These are phyloP conservation scores for Aspergillus awamori DNA, from an alignment of 2,329 filamentous ascomycete genomes.

Conservation along the genomic window DNA sequence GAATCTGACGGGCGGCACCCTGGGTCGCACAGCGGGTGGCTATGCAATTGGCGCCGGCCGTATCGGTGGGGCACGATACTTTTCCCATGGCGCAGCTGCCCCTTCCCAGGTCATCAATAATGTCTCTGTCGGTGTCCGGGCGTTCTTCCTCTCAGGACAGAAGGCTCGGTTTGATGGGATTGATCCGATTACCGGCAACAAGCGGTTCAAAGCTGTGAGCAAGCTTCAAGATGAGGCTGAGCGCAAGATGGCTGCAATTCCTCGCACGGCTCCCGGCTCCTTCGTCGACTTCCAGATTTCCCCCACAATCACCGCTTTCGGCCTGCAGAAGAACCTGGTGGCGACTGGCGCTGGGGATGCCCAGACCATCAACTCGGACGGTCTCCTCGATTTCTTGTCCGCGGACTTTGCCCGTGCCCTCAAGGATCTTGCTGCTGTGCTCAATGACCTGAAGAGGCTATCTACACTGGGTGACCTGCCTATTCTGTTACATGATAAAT, in stretches of 20 bases:
- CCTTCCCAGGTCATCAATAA: slow-evolving; percentile 92
- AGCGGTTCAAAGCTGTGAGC: slow-evolving; percentile 77
- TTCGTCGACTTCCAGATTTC: slow-evolving; percentile 86
- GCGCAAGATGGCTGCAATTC: slow-evolving; percentile 64
- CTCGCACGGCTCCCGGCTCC: slow-evolving; percentile 65
- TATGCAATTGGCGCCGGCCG: slow-evolving; percentile 74
- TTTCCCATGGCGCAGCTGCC: slow-evolving; percentile 82
- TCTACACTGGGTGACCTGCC: slow-evolving; percentile 81
- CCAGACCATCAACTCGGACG: slow-evolving; percentile 75
- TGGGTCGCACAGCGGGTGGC: slow-evolving; percentile 85
- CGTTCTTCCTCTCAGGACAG: slow-evolving; percentile 88
- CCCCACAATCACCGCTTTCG: slow-evolving; percentile 87
- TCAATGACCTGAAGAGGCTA: slow-evolving; percentile 79
- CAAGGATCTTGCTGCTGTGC: slow-evolving; percentile 76
- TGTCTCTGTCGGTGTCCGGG: slow-evolving; percentile 89
- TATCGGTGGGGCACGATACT: slow-evolving; percentile 75
- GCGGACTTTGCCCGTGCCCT: slow-evolving; percentile 85
- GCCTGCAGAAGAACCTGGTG: slow-evolving; percentile 36
- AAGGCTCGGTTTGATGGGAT: slow-evolving; percentile 84
- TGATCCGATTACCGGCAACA: slow-evolving; percentile 68
- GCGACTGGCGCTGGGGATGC: slow-evolving; percentile 40
- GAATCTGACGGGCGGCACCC: slow-evolving; percentile 84
- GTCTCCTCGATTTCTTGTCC: slow-evolving; percentile 81
- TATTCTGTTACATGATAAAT: slow-evolving; percentile 69
- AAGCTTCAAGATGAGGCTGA: slow-evolving; percentile 72